Conservation (phyloP, 208 protist genomes). For the Trypanosoma melophagium region DNA sequence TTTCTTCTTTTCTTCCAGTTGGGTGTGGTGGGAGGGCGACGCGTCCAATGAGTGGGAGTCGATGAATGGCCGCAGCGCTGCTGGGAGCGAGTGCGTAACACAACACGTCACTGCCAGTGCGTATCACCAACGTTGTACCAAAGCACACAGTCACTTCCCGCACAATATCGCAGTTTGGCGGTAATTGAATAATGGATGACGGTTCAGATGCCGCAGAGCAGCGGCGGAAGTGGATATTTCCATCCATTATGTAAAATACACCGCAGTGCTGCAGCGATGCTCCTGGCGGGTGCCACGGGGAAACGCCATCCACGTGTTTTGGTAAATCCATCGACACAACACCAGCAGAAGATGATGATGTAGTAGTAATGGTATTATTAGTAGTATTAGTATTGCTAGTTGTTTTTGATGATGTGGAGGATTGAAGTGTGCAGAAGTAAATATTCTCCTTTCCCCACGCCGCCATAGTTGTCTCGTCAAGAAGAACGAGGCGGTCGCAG, state of each 20-base stretch:
- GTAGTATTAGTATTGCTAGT: background rate
- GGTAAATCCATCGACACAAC: slow-evolving; percentile 4
- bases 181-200: background rate
- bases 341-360: background rate
- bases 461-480: slow-evolving; percentile 36
- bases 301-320: slow-evolving; percentile 19
- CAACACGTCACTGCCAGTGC: slow-evolving; percentile 25
- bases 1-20: background rate
- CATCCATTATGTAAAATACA: slow-evolving; percentile 15
- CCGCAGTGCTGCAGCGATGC: slow-evolving; percentile 26
- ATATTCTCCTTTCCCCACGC: slow-evolving; percentile 39
- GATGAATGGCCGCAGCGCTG: background rate
- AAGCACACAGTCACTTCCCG: slow-evolving; percentile 36
- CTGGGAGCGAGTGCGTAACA: slow-evolving; percentile 47
- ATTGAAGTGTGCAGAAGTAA: slow-evolving; percentile 27
- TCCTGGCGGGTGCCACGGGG: slow-evolving; percentile 49
- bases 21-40: background rate
- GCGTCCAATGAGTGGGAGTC: slow-evolving; percentile 8
- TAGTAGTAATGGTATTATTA: background rate
- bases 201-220: background rate
- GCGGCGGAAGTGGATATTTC: slow-evolving; percentile 16
- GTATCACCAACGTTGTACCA: slow-evolving; percentile 40
- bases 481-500: slow-evolving; percentile 42
- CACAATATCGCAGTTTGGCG: slow-evolving; percentile 1
- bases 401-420: background rate